Conservation (phyloP, 202 grass and related monocot genomes). For the Panicum virgatum region DNA sequence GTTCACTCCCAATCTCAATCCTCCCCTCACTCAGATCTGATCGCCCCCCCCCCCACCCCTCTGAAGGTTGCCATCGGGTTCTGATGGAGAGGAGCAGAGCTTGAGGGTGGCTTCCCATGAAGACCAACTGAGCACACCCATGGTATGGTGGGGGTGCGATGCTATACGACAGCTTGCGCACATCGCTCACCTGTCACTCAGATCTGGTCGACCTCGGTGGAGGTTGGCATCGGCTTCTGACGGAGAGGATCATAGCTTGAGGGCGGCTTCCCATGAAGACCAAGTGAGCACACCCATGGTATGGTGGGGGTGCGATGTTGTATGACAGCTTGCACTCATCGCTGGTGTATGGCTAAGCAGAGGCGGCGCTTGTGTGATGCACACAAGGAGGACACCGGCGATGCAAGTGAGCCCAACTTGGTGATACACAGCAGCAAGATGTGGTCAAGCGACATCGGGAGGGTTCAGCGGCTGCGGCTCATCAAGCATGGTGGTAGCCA, state of each 20-base stretch:
- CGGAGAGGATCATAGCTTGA: background rate
- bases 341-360: too few relatives aligned
- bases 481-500: background rate
- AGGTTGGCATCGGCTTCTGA: background rate
- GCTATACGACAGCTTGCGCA: background rate
- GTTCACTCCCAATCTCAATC: background rate
- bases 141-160: background rate
- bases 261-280: background rate
- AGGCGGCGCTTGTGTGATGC: too few relatives aligned
- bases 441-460: background rate
- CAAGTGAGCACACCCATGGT: background rate
- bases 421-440: background rate
- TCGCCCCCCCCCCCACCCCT: too few relatives aligned
- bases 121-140: background rate
- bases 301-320: background rate
- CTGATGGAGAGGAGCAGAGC: background rate
- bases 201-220: background rate
- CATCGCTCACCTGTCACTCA: too few relatives aligned
- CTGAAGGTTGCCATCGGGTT: background rate
- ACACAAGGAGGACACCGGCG: too few relatives aligned
- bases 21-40: background rate
- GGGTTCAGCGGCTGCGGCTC: background rate
- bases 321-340: background rate
- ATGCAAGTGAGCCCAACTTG: too few relatives aligned
- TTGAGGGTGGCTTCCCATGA: background rate